Evolutionary conservation across 1,284 basidiomycete species (phyloP).

Genomic region (Microbotryum silenes-acaulis): DNA sequence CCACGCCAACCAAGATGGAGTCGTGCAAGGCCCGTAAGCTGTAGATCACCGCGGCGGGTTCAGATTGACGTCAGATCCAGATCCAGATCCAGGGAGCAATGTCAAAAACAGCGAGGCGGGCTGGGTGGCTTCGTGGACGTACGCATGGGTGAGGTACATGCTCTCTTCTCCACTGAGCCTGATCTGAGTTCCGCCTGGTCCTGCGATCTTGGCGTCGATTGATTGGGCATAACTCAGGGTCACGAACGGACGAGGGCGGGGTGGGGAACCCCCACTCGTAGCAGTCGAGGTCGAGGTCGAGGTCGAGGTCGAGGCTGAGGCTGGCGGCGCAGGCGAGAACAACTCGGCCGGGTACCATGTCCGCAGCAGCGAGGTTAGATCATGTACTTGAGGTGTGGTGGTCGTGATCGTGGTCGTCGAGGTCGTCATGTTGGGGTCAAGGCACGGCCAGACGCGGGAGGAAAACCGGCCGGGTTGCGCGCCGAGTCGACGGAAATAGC

Average conservation of each 20-base stretch:
- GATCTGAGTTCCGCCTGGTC: conserved; percentile 62
- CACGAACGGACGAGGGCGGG: conserved; percentile 36
- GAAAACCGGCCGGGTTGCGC: no score
- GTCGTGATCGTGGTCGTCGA: no score
- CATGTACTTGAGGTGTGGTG: no score
- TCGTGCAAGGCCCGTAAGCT: conserved; percentile 63
- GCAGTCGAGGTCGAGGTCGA: no score
- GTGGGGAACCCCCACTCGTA: no score
- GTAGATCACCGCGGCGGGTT: background rate
- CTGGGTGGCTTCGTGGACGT: conserved; percentile 17
- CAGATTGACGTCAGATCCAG: background rate
- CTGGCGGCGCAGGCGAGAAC: no score
- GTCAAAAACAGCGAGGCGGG: background rate
- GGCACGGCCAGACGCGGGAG: no score
- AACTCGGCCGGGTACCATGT: no score
- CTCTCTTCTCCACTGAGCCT: conserved; percentile 76
- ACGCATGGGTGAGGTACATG: conserved; percentile 94
- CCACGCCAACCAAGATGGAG: conserved; percentile 82
- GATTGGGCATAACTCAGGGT: conserved; percentile 96
- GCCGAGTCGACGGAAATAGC: no score
- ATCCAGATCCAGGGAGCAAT: background rate
- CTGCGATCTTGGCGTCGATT: conserved; percentile 86
- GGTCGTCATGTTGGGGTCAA: no score
- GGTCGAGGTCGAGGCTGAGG: no score
- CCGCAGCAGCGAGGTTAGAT: no score